Base-by-base conservation (phyloP, 768 basidiomycete genomes). In the Coprinellus aureogranulatus region DNA sequence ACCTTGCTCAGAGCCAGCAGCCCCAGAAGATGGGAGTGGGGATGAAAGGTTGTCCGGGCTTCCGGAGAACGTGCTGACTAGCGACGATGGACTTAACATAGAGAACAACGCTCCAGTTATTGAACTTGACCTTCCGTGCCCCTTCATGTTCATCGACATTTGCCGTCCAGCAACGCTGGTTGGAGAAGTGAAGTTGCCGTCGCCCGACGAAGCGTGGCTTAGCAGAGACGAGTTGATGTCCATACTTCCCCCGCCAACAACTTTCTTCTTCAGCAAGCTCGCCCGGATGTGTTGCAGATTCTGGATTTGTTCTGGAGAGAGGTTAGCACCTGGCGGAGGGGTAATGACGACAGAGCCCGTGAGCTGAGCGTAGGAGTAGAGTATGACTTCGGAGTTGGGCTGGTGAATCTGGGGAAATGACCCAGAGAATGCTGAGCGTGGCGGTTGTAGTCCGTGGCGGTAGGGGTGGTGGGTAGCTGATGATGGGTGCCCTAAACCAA, bases 351-450 rank as follows among this genome's bases (percentile, higher is more conserved):
- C 75, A 0, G 83, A 82, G 4, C 93, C 93, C 5, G 82, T 74
- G 30, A 94, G 79, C 57, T 94, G 90, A 0, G 86, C 90, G 62
- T 94, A 94, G 0, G 92, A 86, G 69, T 94, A 94, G 1, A 94
- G 80, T 20, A 94, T 82, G 18, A 90, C 73, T 61, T 93, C 89
- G 0, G 81, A 77, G 57, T 82, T 82, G 2, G 79, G 68, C 22
- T 76, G 69, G 34, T 79, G 69, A 14, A 34, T 34, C 23, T 76
- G 69, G 31, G 80, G 71, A 65, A 83, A 81, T 16, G 77, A 68
- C 2, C 34, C 34, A 53, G 78, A 72, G 18, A 77, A 68, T 57
- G 81, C 76, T 1, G 76, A 74, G 23, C 75, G 77, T 70, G 42
- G 62, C 57, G n/a, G 46, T 65, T 51, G 44, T 59, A 39, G 54